Conservation (phyloP, 2,329 filamentous ascomycete genomes). For the Exophiala calicioides region DNA sequence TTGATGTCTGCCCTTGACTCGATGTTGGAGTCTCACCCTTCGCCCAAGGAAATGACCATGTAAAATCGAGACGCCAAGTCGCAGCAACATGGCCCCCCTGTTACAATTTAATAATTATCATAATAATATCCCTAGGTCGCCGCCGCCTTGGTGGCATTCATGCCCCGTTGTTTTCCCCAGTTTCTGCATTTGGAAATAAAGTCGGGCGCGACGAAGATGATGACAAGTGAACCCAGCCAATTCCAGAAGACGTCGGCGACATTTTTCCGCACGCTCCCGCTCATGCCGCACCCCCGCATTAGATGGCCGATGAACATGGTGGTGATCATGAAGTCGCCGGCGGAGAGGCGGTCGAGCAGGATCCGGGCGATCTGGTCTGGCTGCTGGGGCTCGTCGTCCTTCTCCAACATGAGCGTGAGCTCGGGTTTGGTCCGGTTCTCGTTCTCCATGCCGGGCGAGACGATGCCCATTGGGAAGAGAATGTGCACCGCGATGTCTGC, state of each 20-base stretch:
- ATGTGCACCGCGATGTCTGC: constrained; percentile 76
- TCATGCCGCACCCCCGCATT: constrained; percentile 66
- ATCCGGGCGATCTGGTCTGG: constrained; percentile 73
- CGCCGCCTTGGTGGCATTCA: constrained; percentile 16
- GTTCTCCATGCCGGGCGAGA: constrained; percentile 69
- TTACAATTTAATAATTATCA: background rate
- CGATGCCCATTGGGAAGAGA: constrained; percentile 82
- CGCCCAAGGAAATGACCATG: background rate
- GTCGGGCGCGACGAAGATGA: constrained; percentile 60
- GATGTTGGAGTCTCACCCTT: constrained; percentile 13
- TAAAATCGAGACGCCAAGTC: background rate
- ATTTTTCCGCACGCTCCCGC: constrained; percentile 52
- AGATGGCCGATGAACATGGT: constrained; percentile 71
- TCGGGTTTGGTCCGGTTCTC: constrained; percentile 80
- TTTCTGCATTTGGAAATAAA: constrained; percentile 58
- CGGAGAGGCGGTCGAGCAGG: constrained; percentile 74
- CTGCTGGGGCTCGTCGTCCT: constrained; percentile 75
- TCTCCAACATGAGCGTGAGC: constrained; percentile 76
- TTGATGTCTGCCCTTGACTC: constrained; percentile 11
- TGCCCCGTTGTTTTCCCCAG: constrained; percentile 58
- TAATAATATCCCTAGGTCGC: constrained; percentile 1
- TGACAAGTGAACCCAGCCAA: constrained; percentile 56
- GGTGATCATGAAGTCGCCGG: constrained; percentile 75
- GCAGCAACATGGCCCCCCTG: background rate
- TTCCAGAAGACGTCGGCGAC: constrained; percentile 57